A percentile compares a stretch with the other conserved stretches of the same genome.
Evolutionary conservation across 208 protist genomes (phyloP).

Genomic region (Wallacemonas sp.): DNA sequence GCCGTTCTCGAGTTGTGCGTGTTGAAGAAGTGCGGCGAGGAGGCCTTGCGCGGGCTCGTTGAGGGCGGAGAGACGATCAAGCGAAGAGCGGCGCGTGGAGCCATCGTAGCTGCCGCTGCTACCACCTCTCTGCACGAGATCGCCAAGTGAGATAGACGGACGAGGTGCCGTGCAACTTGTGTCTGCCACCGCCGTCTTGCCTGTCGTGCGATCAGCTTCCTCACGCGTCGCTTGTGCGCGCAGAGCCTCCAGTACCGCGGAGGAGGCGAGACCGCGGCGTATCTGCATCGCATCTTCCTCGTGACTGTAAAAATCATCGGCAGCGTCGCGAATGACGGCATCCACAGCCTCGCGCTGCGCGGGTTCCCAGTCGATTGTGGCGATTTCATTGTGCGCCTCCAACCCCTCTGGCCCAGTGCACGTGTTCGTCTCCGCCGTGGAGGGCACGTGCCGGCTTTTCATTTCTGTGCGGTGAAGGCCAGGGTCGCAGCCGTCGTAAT

Average conservation of each 20-base stretch:
- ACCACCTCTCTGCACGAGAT: neutral
- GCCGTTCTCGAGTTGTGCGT: neutral
- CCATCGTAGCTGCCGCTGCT: neutral
- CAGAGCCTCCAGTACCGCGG: neutral
- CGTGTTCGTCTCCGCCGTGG: neutral
- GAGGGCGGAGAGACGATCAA: neutral
- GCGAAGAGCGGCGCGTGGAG: neutral
- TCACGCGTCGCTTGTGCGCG: constrained; percentile 1
- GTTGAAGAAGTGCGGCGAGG: neutral
- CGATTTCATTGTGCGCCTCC: neutral
- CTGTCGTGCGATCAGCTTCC: neutral
- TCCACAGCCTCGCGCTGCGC: constrained; percentile 8
- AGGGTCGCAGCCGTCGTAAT: constrained; percentile 21
- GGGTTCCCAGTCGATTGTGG: neutral
- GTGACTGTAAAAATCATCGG: constrained; percentile 9
- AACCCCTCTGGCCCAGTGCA: neutral
- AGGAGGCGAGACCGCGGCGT: neutral
- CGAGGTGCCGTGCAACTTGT: neutral
- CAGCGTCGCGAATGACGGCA: constrained; percentile 13
- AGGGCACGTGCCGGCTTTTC: constrained; percentile 1
- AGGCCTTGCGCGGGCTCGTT: constrained; percentile 4
- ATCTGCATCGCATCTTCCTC: constrained; percentile 8
- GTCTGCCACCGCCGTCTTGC: no score
- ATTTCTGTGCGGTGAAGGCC: neutral
- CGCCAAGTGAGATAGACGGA: neutral